Evolutionary conservation across 140 eudicot species (phyloP), one percentile per base, ranked within the genome.

Genomic region (Senecio squalidus): DNA sequence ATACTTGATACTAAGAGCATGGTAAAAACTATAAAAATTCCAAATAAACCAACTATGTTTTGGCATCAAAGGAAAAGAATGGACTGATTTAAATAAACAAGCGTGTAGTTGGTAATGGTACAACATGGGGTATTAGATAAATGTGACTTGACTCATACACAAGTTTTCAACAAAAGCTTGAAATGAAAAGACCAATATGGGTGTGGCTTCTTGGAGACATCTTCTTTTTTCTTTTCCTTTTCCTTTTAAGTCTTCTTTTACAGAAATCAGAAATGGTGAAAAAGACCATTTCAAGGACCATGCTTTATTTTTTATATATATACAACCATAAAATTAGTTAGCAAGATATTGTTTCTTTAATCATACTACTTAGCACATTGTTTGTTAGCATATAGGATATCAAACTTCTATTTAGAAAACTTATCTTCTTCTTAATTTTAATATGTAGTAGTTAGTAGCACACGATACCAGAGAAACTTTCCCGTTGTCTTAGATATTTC

Each of bases 201-300:
- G 62, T 45, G 60, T 2, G n/a, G n/a, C 59, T 71, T 71, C 60
- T 53, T 55, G 55, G 17, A 21, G 60, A 36, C 77, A 64, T 51
- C 55, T 71, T 49, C 60, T 45, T 38, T 38, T 59, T 25, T 6
- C 50, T 71, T 71, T 71, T 40, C 17, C 71, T 63, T 36, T 40
- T 13, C 71, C 55, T 36, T 68, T 70, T 39, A 4, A 16, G 52
- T 24, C 27, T 43, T 55, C 66, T 63, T 71, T 72, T 64, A 64
- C 72, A 72, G 60, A 47, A 72, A 55, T 48, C 72, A 72, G 60
- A 47, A 72, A 55, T 48, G 29, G 59, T 72, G 71, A 63, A 72
- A 72, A 72, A 55, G 72, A 63, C 67, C 26, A 56, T 47, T 58
- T 33, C 45, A 45, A 63, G 34, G 71, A 55, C 76, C 65, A 71